Conservation (phyloP, 257 asterid genomes). For the Leptodermis oblonga region DNA sequence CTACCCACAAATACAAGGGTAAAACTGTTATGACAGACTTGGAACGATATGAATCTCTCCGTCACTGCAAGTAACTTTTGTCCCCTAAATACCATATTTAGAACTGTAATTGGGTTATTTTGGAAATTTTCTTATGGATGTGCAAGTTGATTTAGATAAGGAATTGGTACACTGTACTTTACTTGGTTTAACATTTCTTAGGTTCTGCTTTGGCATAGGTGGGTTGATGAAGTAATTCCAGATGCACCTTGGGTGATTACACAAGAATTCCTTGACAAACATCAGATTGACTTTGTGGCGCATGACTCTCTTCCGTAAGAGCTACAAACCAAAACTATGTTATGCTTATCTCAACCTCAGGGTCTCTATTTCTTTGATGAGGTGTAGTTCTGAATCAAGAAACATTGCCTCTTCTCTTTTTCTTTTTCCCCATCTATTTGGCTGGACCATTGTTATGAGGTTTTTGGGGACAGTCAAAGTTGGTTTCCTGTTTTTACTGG, state of each 20-base stretch:
- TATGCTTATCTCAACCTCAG: not conserved
- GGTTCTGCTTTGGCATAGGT: no score
- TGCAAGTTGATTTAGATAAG: not conserved
- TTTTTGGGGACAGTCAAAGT: not conserved
- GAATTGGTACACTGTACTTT: not conserved
- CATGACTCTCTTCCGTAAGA: slow-evolving; percentile 98
- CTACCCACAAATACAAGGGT: slow-evolving; percentile 87
- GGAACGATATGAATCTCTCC: slow-evolving; percentile 93
- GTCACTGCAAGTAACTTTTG: slow-evolving; percentile 63
- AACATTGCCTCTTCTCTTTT: not conserved
- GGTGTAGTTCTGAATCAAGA: not conserved
- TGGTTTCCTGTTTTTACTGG: not conserved
- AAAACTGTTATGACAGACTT: slow-evolving; percentile 83
- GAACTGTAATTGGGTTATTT: not conserved
- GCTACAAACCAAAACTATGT: slow-evolving; percentile 14
- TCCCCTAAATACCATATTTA: not conserved
- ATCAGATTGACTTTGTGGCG: slow-evolving; percentile 79
- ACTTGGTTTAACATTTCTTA: no score
- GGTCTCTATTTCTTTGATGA: not conserved
- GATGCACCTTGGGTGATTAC: slow-evolving; percentile 96
- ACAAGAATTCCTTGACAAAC: slow-evolving; percentile 88
- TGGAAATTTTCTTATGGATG: not conserved
- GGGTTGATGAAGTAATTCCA: slow-evolving; percentile 99
- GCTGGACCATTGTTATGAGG: not conserved
- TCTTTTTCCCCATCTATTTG: not conserved